Conservation (phyloP, 2,329 filamentous ascomycete genomes). For the Diaporthe humulicola region DNA sequence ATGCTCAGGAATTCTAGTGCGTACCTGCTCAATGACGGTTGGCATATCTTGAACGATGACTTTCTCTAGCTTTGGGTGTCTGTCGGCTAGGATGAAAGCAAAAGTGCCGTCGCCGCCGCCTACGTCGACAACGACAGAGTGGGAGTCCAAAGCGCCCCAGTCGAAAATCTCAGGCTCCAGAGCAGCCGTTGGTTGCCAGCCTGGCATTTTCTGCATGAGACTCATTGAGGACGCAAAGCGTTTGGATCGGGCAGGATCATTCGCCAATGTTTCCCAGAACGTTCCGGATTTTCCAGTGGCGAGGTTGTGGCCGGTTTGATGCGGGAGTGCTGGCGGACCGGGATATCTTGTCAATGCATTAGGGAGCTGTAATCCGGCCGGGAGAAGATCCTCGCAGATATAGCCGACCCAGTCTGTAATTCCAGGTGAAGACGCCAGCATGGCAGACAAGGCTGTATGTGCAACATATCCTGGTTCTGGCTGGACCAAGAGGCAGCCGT, state of each 20-base stretch:
- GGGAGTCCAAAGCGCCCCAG: background rate
- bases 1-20: background rate
- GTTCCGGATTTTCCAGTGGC: background rate
- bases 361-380: background rate
- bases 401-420: background rate
- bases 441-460: conserved; percentile 2
- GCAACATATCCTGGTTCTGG: background rate
- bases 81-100: background rate
- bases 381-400: background rate
- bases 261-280: background rate
- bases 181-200: background rate
- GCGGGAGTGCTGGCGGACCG: background rate
- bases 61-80: background rate
- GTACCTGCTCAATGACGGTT: background rate
- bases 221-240: conserved; percentile 4
- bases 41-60: conserved; percentile 11
- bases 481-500: background rate
- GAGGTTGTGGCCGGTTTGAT: conserved; percentile 2
- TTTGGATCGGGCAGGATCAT: background rate
- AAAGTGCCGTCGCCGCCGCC: background rate
- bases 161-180: background rate
- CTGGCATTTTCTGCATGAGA: background rate
- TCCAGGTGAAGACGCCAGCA: background rate
- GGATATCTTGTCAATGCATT: background rate
- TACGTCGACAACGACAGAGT: conserved; percentile 9